Conservation (phyloP, 306 rosid genomes). For the Leucaena leucocephala region DNA sequence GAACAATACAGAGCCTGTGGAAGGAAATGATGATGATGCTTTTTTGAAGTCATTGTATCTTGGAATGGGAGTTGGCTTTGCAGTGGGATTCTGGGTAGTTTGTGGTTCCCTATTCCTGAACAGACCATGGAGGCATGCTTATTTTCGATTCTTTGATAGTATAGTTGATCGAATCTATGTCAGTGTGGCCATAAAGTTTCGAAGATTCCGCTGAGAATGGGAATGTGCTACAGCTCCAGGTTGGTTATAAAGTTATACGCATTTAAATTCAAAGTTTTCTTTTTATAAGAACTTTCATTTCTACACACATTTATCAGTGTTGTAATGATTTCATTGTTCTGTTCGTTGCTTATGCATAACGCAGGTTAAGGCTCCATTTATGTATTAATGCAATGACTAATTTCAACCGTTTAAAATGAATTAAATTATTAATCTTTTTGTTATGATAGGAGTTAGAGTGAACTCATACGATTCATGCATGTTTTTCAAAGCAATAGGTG, state of each 20-base stretch:
- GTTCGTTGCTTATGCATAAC: background rate
- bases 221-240: background rate
- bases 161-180: background rate
- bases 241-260: background rate
- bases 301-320: background rate
- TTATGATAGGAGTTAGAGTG: background rate
- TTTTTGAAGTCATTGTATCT: background rate
- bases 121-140: background rate
- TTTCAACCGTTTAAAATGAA: no score
- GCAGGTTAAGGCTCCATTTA: background rate
- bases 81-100: background rate
- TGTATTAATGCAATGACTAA: background rate
- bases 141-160: background rate
- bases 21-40: background rate
- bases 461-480: background rate
- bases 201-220: background rate
- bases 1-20: background rate
- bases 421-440: background rate
- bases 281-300: background rate
- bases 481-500: background rate
- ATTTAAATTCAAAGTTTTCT: background rate
- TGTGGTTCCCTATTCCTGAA: background rate
- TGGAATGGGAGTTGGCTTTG: slow-evolving; percentile 8
- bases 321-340: background rate
- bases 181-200: background rate